Percentiles rank a stretch among this genome's conserved stretches.
Conservation (phyloP, 129 eudicot species). For the Mikania micrantha region DNA sequence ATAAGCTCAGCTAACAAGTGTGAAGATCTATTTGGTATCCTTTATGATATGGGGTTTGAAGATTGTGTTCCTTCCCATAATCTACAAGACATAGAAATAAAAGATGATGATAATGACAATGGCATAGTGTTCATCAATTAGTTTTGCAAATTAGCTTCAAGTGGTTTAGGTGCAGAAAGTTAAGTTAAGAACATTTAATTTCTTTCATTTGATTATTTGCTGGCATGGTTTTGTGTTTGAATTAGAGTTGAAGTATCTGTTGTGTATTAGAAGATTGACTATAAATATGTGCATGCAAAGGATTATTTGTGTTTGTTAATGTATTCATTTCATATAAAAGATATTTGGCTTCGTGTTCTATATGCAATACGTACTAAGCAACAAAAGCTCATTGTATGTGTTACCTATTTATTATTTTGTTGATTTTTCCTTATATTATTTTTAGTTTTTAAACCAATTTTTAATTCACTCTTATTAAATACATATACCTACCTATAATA, state of each 20-base stretch:
- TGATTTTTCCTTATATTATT: not conserved
- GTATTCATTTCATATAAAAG: not conserved
- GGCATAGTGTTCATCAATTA: constrained; percentile 32
- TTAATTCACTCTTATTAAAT: too few relatives aligned
- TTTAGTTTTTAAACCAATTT: too few relatives aligned
- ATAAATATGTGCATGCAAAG: constrained; percentile 2
- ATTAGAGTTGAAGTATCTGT: constrained; percentile 3
- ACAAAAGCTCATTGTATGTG: not conserved
- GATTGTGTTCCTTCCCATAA: constrained; percentile 26
- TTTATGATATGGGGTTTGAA: constrained; percentile 42
- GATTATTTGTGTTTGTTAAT: constrained; percentile 10
- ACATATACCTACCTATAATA: too few relatives aligned
- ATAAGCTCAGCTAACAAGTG: constrained; percentile 28
- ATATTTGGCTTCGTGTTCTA: not conserved
- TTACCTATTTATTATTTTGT: not conserved
- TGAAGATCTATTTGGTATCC: constrained; percentile 50
- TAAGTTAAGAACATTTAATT: constrained; percentile 11
- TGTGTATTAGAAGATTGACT: constrained; percentile 25
- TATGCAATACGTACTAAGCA: not conserved
- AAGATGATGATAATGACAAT: constrained; percentile 39
- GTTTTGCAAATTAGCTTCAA: constrained; percentile 7
- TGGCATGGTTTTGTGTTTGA: constrained; percentile 16
- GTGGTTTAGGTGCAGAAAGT: constrained; percentile 23
- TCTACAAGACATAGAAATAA: constrained; percentile 44
- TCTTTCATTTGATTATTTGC: constrained; percentile 26